Percentiles rank a stretch among this genome's conserved stretches.
Evolutionary conservation across 768 basidiomycete genomes (phyloP).

Genomic region (Tulasnella sp.): DNA sequence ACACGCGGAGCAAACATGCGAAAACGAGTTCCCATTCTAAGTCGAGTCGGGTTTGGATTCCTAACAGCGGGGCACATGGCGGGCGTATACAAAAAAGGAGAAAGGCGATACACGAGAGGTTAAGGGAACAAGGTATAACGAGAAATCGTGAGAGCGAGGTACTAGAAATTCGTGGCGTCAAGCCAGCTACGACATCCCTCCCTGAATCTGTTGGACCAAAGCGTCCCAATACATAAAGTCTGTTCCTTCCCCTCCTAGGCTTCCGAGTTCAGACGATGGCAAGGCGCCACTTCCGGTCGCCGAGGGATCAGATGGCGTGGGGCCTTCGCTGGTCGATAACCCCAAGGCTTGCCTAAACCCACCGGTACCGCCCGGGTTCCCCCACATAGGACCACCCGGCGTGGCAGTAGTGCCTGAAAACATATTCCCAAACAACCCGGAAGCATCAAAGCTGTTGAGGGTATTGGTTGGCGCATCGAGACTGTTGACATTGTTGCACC

Average conservation of each 20-base stretch:
- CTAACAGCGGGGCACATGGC: background rate
- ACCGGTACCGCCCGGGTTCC: conserved; percentile 35
- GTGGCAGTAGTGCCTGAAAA: conserved; percentile 13
- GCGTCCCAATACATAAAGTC: conserved; percentile 23
- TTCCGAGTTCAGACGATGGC: conserved; percentile 12
- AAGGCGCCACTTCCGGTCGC: background rate
- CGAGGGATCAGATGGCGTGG: background rate
- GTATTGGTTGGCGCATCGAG: conserved; percentile 1
- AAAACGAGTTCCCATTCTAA: conserved; percentile 9
- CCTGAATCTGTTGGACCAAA: conserved; percentile 17
- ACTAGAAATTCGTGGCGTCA: background rate
- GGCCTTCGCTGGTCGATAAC: background rate
- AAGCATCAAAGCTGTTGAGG: background rate
- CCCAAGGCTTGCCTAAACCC: background rate
- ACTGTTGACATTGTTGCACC: conserved; percentile 73
- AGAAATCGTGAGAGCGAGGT: background rate
- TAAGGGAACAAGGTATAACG: background rate
- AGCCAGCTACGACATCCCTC: conserved; percentile 16
- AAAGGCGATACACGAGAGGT: background rate
- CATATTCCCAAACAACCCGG: conserved; percentile 27
- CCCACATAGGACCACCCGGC: conserved; percentile 22
- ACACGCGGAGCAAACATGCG: conserved; percentile 42
- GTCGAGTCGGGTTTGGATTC: background rate
- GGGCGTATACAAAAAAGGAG: background rate
- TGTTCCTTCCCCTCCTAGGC: background rate